phyloP scores from a whole-genome alignment of 2,329 filamentous ascomycete species.

The Venturiaceae sp. region DNA sequence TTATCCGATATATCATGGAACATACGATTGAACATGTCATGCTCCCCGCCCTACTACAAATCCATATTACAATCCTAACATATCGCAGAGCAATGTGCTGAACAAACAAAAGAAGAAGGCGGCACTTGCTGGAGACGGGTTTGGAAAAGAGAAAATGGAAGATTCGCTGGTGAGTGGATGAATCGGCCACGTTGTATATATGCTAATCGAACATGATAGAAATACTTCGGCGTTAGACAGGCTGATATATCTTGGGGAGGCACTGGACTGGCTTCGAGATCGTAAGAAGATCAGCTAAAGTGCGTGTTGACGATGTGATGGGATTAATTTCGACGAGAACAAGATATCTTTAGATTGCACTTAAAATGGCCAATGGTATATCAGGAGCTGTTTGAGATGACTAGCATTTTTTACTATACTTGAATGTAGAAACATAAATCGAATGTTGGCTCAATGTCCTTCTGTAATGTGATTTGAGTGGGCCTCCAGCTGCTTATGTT shows the following conservation, averaged over 20 bases:
- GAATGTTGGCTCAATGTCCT: no score
- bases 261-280: neutral
- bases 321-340: no score
- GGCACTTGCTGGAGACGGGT: neutral
- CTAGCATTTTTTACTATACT: no score
- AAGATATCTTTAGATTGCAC: no score
- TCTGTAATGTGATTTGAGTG: no score
- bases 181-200: neutral
- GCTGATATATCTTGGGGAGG: neutral
- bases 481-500: no score
- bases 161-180: neutral
- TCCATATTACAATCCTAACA: neutral
- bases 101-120: neutral
- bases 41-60: neutral
- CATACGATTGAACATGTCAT: conserved; percentile 6
- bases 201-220: neutral
- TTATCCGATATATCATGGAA: conserved; percentile 4
- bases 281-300: no score
- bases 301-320: no score
- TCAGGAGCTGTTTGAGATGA: no score
- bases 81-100: neutral
- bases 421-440: no score
- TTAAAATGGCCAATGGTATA: no score
- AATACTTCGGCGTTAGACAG: neutral
- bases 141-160: neutral